Evolutionary conservation across 768 basidiomycete species (phyloP).

Genomic region (Termitomyces sp.): DNA sequence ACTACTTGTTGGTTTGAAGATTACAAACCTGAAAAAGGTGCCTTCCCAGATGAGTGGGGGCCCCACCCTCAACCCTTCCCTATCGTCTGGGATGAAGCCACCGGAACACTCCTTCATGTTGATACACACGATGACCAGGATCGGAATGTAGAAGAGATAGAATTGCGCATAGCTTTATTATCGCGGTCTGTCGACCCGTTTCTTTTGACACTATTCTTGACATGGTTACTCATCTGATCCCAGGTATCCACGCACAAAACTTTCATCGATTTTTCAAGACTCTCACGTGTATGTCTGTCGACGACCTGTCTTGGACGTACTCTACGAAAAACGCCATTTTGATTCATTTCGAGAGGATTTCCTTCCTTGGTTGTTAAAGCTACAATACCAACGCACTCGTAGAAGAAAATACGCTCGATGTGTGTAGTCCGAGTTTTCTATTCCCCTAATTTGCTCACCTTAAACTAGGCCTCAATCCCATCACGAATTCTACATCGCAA

Average conservation of each 20-base stretch:
- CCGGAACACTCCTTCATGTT: constrained; percentile 67
- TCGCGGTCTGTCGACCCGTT: constrained; percentile 43
- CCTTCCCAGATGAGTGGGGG: constrained; percentile 68
- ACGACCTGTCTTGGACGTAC: constrained; percentile 65
- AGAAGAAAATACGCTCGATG: constrained; percentile 57
- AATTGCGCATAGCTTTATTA: constrained; percentile 73
- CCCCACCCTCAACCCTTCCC: constrained; percentile 38
- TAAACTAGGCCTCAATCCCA: constrained; percentile 42
- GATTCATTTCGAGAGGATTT: constrained; percentile 90
- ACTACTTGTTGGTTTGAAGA: constrained; percentile 65
- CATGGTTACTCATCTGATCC: constrained; percentile 5
- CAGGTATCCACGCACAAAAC: constrained; percentile 69
- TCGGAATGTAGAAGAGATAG: constrained; percentile 65
- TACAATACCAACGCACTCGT: constrained; percentile 69
- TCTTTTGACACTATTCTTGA: neutral
- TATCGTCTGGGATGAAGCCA: constrained; percentile 66
- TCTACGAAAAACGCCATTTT: constrained; percentile 65
- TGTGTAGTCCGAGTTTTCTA: constrained; percentile 23
- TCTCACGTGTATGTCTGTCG: constrained; percentile 92
- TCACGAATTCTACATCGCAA: constrained; percentile 43
- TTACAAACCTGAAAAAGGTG: constrained; percentile 49
- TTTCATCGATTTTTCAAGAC: constrained; percentile 72
- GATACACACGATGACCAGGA: constrained; percentile 71
- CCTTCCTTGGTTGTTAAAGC: constrained; percentile 87
- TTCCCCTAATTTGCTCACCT: neutral